Percentiles rank a stretch among this genome's conserved stretches.
These are phyloP conservation scores for Rhododendron molle DNA, from an alignment of 148 eudicot genomes.

Conservation along the genomic window DNA sequence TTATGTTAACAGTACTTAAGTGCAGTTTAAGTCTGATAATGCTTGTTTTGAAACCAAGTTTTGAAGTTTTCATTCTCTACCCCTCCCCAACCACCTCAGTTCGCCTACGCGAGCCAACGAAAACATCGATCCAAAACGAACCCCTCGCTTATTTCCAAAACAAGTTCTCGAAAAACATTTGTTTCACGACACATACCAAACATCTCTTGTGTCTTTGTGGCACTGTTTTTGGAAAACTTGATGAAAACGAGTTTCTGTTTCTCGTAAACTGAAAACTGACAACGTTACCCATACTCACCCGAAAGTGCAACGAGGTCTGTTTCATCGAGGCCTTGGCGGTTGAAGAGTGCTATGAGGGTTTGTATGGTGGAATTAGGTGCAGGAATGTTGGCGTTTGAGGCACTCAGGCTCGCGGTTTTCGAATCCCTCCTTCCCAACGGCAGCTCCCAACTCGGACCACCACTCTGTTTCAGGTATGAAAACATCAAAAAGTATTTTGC, in stretches of 20 bases:
- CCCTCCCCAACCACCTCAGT: background rate
- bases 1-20: background rate
- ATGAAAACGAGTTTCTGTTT: background rate
- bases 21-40: background rate
- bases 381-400: conserved; percentile 62
- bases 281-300: conserved; percentile 31
- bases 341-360: conserved; percentile 46
- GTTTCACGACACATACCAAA: background rate
- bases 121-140: background rate
- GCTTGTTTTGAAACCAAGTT: background rate
- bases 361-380: conserved; percentile 63
- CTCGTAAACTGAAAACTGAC: background rate
- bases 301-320: conserved; percentile 87
- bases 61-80: background rate
- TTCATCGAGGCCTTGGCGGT: conserved; percentile 67
- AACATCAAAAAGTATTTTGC: background rate
- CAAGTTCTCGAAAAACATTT: background rate
- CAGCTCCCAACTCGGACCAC: conserved; percentile 83
- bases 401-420: conserved; percentile 47
- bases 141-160: background rate
- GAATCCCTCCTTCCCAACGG: conserved; percentile 91
- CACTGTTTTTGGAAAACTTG: background rate
- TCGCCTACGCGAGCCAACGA: background rate
- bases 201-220: background rate
- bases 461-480: conserved; percentile 44